Evolutionary conservation across 129 eudicot species (phyloP).

Genomic region (sunflower (Helianthus annuus)): HanXRQr2.0-SUNRISE NC_035437.2:138542538-138543037

Average conservation of each 20-base stretch:
- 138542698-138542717: constrained; percentile 40
- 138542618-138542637: constrained; percentile 20
- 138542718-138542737: constrained; percentile 54
- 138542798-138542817: constrained; percentile 41
- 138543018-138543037: background rate
- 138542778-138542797: constrained; percentile 40
- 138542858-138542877: constrained; percentile 13
- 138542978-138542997: background rate
- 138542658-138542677: constrained; percentile 55
- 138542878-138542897: background rate
- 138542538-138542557: constrained; percentile 35
- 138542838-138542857: constrained; percentile 18
- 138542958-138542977: background rate
- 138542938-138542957: background rate
- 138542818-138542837: constrained; percentile 29
- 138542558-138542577: constrained; percentile 24
- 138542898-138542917: background rate
- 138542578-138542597: constrained; percentile 46
- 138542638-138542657: constrained; percentile 57
- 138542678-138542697: constrained; percentile 33
- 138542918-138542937: background rate
- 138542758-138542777: constrained; percentile 43
- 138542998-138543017: background rate
- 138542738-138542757: constrained; percentile 33
- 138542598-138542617: constrained; percentile 11